Evolutionary conservation across 2,329 filamentous ascomycete genomes (phyloP).

Genomic region (Verticillium nubilum): DNA sequence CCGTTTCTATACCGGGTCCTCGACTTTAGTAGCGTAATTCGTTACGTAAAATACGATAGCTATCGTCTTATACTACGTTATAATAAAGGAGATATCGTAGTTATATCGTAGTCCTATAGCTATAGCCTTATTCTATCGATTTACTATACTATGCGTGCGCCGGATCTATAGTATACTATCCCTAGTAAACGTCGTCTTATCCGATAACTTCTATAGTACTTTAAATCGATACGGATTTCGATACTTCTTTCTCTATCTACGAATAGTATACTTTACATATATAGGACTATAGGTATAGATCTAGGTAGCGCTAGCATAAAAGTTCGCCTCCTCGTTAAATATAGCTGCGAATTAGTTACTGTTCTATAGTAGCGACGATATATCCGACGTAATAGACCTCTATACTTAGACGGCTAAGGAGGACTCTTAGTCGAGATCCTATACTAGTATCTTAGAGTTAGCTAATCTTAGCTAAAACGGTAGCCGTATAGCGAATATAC

Average conservation of each 20-base stretch:
- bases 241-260: not conserved
- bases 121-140: constrained; percentile 8
- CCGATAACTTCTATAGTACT: constrained; percentile 5
- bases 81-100: not conserved
- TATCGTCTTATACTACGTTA: not conserved
- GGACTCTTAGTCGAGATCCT: not conserved
- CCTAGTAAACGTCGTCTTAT: constrained; percentile 1
- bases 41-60: not conserved
- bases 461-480: too few relatives aligned
- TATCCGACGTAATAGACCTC: too few relatives aligned
- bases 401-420: too few relatives aligned
- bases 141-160: constrained; percentile 3
- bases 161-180: constrained; percentile 2
- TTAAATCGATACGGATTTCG: constrained; percentile 5
- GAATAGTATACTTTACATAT: constrained; percentile 6
- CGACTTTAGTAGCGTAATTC: not conserved
- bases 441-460: not conserved
- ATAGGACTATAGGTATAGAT: constrained; percentile 1
- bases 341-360: too few relatives aligned
- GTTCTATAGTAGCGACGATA: too few relatives aligned
- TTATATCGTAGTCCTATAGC: constrained; percentile 7
- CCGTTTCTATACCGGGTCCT: not conserved
- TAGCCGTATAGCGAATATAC: too few relatives aligned
- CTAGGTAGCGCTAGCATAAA: not conserved
- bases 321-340: not conserved